Percentiles rank a stretch among this genome's conserved stretches.
These are phyloP conservation scores for Sugiyamaella sp. DNA, from an alignment of 1,139 yeast species.

Conservation along the genomic window DNA sequence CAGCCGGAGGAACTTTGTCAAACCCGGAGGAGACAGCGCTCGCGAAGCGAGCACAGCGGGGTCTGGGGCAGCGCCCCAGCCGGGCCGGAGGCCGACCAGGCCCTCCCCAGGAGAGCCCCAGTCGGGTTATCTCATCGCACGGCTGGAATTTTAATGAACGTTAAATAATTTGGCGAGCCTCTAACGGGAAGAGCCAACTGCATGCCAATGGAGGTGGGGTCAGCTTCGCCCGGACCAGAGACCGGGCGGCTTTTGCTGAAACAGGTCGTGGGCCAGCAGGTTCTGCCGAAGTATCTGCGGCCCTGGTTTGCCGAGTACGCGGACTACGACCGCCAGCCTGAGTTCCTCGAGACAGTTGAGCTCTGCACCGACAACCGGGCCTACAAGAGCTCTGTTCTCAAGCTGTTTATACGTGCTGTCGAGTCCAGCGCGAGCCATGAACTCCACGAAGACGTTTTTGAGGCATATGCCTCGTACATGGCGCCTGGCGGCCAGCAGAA, in stretches of 20 bases:
- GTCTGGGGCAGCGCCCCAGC: conserved; percentile 1
- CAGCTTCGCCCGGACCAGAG: not conserved
- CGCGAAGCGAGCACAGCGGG: not conserved
- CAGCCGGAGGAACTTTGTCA: too few relatives aligned
- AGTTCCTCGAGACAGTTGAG: conserved; percentile 23
- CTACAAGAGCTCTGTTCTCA: conserved; percentile 29
- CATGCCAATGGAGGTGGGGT: not conserved
- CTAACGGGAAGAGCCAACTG: too few relatives aligned
- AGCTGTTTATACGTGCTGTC: conserved; percentile 24
- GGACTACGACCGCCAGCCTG: conserved; percentile 23
- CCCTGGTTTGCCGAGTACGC: conserved; percentile 18
- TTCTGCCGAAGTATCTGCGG: conserved; percentile 27
- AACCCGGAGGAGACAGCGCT: too few relatives aligned
- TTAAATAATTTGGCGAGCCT: too few relatives aligned
- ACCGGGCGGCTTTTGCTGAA: not conserved
- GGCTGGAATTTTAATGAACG: not conserved
- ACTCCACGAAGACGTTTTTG: conserved; percentile 29
- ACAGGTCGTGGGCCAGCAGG: conserved; percentile 33
- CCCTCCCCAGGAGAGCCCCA: not conserved
- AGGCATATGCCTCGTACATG: conserved; percentile 30
- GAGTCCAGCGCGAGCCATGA: conserved; percentile 22
- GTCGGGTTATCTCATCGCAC: conserved; percentile 1
- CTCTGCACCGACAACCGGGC: conserved; percentile 16
- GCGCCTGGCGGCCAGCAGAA: not conserved
- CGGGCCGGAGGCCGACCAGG: conserved; percentile 1